phyloP scores from a whole-genome alignment of 257 asterid species.

The Plectranthus barbatus region DNA sequence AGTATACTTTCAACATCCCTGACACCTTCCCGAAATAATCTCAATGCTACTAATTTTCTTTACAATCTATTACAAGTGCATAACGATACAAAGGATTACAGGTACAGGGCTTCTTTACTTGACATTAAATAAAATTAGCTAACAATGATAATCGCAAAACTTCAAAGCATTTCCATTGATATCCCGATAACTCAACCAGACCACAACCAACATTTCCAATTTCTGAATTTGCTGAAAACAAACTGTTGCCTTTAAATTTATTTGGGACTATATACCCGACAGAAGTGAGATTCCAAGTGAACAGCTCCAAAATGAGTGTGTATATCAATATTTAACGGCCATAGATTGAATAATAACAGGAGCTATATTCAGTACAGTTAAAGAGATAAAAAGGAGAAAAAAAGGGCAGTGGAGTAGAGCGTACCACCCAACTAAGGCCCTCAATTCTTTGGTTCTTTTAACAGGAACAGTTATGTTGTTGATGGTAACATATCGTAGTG shows the following conservation, averaged over 20 bases:
- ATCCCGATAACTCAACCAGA: not conserved
- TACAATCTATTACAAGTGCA: not conserved
- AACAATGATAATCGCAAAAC: not conserved
- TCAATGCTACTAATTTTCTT: not conserved
- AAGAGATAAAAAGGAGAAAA: not conserved
- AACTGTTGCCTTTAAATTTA: not conserved
- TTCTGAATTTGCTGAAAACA: not conserved
- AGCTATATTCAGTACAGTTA: not conserved
- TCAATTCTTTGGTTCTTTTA: conserved; percentile 84
- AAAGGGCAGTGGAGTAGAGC: conserved; percentile 13
- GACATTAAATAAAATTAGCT: not conserved
- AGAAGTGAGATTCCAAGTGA: not conserved
- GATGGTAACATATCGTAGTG: conserved; percentile 40
- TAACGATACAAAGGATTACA: not conserved
- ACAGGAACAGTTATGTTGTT: conserved; percentile 55
- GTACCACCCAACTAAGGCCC: conserved; percentile 87
- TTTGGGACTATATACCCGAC: not conserved
- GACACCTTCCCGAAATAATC: not conserved
- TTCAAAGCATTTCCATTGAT: not conserved
- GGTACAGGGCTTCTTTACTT: not conserved
- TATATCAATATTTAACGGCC: not conserved
- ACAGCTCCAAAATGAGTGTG: not conserved
- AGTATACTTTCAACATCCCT: not conserved
- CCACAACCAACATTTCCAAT: not conserved
- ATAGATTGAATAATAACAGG: not conserved